Percentiles rank a stretch among this genome's conserved stretches.
phyloP scores from a whole-genome alignment of 2,329 filamentous ascomycete genomes.

The Colletotrichum horii region DNA sequence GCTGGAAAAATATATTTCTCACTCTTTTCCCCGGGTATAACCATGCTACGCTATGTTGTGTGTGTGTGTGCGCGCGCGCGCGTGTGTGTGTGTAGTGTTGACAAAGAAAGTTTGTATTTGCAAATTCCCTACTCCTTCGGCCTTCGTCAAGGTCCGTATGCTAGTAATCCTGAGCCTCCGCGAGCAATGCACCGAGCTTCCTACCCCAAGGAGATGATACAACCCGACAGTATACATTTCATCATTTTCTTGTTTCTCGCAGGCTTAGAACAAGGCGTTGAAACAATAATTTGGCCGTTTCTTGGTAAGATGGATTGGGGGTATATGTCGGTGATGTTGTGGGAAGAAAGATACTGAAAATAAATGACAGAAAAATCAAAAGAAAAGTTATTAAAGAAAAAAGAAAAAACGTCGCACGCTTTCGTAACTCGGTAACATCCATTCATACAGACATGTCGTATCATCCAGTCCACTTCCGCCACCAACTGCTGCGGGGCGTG shows the following conservation, averaged over 20 bases:
- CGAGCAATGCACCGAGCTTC: neutral
- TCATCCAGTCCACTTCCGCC: conserved; percentile 59
- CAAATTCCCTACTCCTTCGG: neutral
- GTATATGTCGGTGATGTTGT: neutral
- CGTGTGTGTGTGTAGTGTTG: neutral
- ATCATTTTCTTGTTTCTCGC: neutral
- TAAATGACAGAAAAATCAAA: neutral
- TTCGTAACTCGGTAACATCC: conserved; percentile 7
- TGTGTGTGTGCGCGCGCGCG: neutral
- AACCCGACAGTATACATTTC: neutral
- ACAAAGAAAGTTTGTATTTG: neutral
- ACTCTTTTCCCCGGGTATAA: neutral
- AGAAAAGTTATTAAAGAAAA: neutral
- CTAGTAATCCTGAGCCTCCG: neutral
- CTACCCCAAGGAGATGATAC: neutral
- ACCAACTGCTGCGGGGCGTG: conserved; percentile 62
- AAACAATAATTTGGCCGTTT: neutral
- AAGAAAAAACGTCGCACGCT: conserved; percentile 6
- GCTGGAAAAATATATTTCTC: neutral
- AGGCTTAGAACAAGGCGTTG: neutral
- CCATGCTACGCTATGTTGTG: neutral
- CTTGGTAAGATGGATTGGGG: neutral
- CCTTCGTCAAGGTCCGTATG: neutral
- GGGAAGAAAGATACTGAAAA: neutral
- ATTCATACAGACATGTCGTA: conserved; percentile 11